Evolutionary conservation across 2,329 filamentous ascomycete species (phyloP), one percentile per base, ranked within the genome.

Genomic region (Fusarium setosum): DNA sequence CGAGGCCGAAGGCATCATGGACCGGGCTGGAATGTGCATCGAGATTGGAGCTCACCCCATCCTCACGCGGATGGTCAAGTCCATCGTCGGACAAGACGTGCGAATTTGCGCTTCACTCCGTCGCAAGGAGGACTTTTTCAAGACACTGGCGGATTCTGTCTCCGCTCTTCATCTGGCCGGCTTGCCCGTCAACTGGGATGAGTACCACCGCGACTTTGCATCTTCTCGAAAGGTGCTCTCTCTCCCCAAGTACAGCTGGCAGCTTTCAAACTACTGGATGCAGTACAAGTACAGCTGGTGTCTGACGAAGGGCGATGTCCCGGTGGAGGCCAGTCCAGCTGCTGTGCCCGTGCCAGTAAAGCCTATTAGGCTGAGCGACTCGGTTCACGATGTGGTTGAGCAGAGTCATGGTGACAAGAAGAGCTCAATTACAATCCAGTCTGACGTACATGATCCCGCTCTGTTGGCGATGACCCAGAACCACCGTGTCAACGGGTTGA

Each of bases 401-500:
- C n/a, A n/a, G n/a, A n/a, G n/a, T n/a, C n/a, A n/a, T n/a, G n/a
- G n/a, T n/a, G n/a, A n/a, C n/a, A n/a, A n/a, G n/a, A n/a, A n/a
- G n/a, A n/a, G n/a, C n/a, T n/a, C n/a, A n/a, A n/a, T n/a, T n/a
- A n/a, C n/a, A n/a, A n/a, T n/a, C n/a, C n/a, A n/a, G n/a, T n/a
- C n/a, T n/a, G n/a, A n/a, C n/a, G n/a, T n/a, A n/a, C n/a, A n/a
- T n/a, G n/a, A n/a, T n/a, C n/a, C n/a, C n/a, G n/a, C n/a, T n/a
- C 13, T 38, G 35, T n/a, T 38, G 17, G 17, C 35, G 18, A 18
- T 38, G n/a, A n/a, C 35, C 3, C 82, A 82, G 47, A 90, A 90
- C 23, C 90, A 92, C 73, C 78, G 87, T 71, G 88, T 92, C 73
- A 92, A 92, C 72, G 88, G 88, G n/a, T n/a, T n/a, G n/a, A n/a